Percentiles rank a stretch among this genome's conserved stretches.
Evolutionary conservation across 768 basidiomycete genomes (phyloP).

Genomic region (Pleurotus tuoliensis): DNA sequence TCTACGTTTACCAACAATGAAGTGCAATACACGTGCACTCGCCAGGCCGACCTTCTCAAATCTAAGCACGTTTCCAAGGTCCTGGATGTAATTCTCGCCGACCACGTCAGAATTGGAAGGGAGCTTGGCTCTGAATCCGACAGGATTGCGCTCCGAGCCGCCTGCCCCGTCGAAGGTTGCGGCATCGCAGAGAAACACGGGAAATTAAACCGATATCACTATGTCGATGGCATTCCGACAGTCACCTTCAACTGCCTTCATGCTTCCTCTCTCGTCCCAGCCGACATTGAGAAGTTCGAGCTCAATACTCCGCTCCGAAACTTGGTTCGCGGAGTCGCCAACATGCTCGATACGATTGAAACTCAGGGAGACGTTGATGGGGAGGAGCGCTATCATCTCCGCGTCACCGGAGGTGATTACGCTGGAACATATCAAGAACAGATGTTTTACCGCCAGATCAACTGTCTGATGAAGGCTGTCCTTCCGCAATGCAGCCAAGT

Average conservation of each 20-base stretch:
- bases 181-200: constrained; percentile 23
- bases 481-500: neutral
- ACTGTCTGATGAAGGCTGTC: neutral
- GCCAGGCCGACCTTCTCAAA: constrained; percentile 16
- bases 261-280: constrained; percentile 11
- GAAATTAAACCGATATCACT: constrained; percentile 11
- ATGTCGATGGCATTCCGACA: constrained; percentile 12
- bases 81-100: constrained; percentile 12
- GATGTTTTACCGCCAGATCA: constrained; percentile 20
- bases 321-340: constrained; percentile 17
- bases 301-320: constrained; percentile 27
- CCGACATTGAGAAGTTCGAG: constrained; percentile 17
- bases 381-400: constrained; percentile 15
- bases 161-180: constrained; percentile 22
- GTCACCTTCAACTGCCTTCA: constrained; percentile 23
- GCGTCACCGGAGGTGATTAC: constrained; percentile 24
- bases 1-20: constrained; percentile 8
- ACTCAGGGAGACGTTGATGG: neutral
- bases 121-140: constrained; percentile 13
- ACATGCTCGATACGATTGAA: constrained; percentile 10
- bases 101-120: constrained; percentile 13
- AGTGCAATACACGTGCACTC: constrained; percentile 11
- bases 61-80: constrained; percentile 13
- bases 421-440: constrained; percentile 22
- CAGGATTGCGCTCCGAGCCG: constrained; percentile 18